Evolutionary conservation across 2,329 filamentous ascomycete genomes (phyloP), one percentile per base, ranked within the genome.

Genomic region (Aspergillus calidoustus): DNA sequence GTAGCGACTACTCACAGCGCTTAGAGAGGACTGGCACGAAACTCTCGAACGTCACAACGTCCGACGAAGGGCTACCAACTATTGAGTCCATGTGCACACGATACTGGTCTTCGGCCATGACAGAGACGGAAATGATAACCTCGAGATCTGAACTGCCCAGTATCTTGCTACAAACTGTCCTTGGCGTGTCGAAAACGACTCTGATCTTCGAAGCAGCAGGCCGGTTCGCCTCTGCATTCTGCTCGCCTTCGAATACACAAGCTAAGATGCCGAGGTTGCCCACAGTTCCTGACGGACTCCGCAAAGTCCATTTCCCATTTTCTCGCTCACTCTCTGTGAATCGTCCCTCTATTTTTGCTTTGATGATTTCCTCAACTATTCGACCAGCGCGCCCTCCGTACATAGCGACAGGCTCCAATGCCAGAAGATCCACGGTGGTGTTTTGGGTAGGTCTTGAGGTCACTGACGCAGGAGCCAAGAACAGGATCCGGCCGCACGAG

Each of bases 321-420:
- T 97, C 92, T 61, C 93, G 87, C 79, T 97, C 92, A n/a, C 81
- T 76, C 73, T 97, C 93, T 0, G 91, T 81, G 71, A 96, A 97
- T 11, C 93, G 87, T 6, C 89, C 90, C 77, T 97, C 94, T 15
- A 97, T 87, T 66, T 89, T 88, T 8, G 93, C 93, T 78, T 94
- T 96, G 52, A 89, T 87, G 13, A 97, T 83, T 66, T 98, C 95
- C 77, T 98, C 94, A 30, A 88, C 87, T 77, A 92, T 89, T 63
- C 89, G 91, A 19, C 83, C 81, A 1, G 90, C 91, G 74, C 89
- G 93, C 28, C 88, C 89, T 72, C 96, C 91, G 69, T 94, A 94
- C 7, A 85, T 79, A 56, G 92, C 91, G 54, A 89, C 86, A 1
- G 96, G 83, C 46, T 90, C 77, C 71, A 96, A 90, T 63, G 87